Evolutionary conservation across 495 filamentous ascomycete species (phyloP), one percentile per base, ranked within the genome.

Genomic region (Penicillium alfredii): DNA sequence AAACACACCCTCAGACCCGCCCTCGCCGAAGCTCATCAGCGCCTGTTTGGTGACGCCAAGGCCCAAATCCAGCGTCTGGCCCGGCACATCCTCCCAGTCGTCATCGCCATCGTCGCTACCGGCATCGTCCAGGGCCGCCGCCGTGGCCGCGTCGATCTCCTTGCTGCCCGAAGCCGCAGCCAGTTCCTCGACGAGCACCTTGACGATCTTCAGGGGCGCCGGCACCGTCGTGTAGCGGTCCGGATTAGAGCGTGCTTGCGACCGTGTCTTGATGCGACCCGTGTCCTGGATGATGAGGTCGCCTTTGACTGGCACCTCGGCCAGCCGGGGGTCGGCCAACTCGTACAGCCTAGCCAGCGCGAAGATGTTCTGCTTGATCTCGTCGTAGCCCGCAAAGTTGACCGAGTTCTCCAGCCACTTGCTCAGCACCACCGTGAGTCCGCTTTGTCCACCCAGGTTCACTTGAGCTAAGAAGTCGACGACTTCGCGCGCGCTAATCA

Each of bases 331-430:
- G 49, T 98, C 92, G 47, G 92, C 80, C 3, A 98, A 72, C 36
- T 78, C 80, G 57, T 87, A 96, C 8, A 98, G 64, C 47, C 87
- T 90, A 4, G 87, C 86, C 10, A 98, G 71, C 8, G 92, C 92
- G 43, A 94, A 88, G 44, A 95, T 84, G 47, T 97, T 98, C 56
- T 95, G 88, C 48, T 88, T 72, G 50, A 95, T 97, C 57, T 94
- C 89, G 49, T 96, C 88, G 49, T 96, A 98, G 12, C 92, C 92
- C 6, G 86, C 86, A 60, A 98, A 97, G 56, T 82, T 94, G 62
- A 92, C 76, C 3, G 88, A 95, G 60, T 96, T 92, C 60, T 95
- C 90, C 0, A 97, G 72, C 92, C 92, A 98, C 60, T 96, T 96
- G 62, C 78, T 71, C 43, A 98, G 61, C 9, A 98, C 92, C 2